Evolutionary conservation across 2,329 filamentous ascomycete genomes (phyloP).

Genomic region (Aspergillus brunneoviolaceus): DNA sequence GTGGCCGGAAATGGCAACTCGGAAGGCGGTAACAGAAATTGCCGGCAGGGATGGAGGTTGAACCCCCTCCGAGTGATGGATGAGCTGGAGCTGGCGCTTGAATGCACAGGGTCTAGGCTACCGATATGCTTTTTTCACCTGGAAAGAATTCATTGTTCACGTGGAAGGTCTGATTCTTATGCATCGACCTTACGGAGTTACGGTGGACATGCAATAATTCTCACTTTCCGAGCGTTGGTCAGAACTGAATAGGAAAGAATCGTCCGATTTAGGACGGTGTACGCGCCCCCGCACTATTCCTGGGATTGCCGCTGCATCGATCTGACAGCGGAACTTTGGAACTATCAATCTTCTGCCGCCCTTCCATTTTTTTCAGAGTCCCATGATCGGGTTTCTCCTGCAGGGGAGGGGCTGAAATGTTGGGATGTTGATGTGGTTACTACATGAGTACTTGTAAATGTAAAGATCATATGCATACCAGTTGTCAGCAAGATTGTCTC

Average conservation of each 20-base stretch:
- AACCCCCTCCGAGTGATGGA: neutral
- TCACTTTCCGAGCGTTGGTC: too few species aligned
- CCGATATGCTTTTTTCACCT: too few species aligned
- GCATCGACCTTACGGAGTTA: neutral
- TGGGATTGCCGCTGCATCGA: conserved; percentile 4
- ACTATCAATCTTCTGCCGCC: conserved; percentile 4
- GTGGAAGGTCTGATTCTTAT: conserved; percentile 5
- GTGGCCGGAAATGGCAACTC: too few species aligned
- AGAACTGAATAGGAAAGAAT: too few species aligned
- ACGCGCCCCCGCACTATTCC: too few species aligned
- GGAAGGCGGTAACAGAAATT: neutral
- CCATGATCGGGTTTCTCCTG: conserved; percentile 23
- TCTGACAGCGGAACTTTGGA: conserved; percentile 26
- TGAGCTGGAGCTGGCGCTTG: neutral
- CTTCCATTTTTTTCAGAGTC: conserved; percentile 22
- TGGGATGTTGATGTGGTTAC: neutral
- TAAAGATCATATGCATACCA: too few species aligned
- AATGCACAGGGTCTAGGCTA: conserved; percentile 2
- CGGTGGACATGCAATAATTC: too few species aligned
- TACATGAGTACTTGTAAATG: too few species aligned
- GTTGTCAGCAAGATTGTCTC: too few species aligned
- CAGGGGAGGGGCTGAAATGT: conserved; percentile 5
- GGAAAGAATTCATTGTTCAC: neutral
- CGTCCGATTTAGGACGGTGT: too few species aligned
- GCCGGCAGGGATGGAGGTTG: neutral